Conservation (phyloP, 106 monocot species). For the Vanilla planifolia region DNA sequence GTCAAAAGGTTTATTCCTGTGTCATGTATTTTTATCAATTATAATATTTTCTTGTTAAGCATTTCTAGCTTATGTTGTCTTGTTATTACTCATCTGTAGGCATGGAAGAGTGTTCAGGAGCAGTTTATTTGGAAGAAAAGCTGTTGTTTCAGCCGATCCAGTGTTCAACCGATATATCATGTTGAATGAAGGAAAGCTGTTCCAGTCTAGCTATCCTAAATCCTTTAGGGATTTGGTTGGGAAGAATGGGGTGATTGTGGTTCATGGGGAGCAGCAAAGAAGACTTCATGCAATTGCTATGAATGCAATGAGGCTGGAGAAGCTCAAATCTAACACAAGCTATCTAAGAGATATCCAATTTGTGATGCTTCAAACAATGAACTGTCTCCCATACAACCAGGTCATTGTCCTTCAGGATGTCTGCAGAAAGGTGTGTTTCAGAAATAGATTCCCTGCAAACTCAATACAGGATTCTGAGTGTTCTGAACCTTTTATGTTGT, state of each 20-base stretch:
- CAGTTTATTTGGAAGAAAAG: constrained; percentile 28
- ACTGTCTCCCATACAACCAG: constrained; percentile 14
- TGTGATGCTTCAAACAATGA: constrained; percentile 26
- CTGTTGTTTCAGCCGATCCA: constrained; percentile 44
- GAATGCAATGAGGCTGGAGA: constrained; percentile 30
- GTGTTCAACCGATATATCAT: constrained; percentile 34
- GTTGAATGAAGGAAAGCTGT: constrained; percentile 35
- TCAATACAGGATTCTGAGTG: neutral
- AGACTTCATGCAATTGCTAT: constrained; percentile 33
- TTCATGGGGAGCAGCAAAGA: constrained; percentile 41
- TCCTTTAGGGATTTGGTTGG: constrained; percentile 41
- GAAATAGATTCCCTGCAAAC: neutral
- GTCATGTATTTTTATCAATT: neutral
- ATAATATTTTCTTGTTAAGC: neutral
- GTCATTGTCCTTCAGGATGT: constrained; percentile 32
- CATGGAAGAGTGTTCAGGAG: constrained; percentile 38
- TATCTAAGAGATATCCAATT: constrained; percentile 23
- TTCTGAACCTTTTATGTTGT: neutral
- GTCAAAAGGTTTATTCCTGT: constrained; percentile 19
- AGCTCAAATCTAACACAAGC: constrained; percentile 8
- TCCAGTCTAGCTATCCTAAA: constrained; percentile 40
- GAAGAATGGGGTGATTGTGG: constrained; percentile 30
- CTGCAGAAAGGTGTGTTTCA: constrained; percentile 27
- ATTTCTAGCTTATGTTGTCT: neutral
- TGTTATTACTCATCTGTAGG: constrained; percentile 12